A percentile compares a stretch with the other conserved stretches of the same genome.
Evolutionary conservation across 2,329 filamentous ascomycete genomes (phyloP).

Genomic region (Aureobasidium subglaciale): DNA sequence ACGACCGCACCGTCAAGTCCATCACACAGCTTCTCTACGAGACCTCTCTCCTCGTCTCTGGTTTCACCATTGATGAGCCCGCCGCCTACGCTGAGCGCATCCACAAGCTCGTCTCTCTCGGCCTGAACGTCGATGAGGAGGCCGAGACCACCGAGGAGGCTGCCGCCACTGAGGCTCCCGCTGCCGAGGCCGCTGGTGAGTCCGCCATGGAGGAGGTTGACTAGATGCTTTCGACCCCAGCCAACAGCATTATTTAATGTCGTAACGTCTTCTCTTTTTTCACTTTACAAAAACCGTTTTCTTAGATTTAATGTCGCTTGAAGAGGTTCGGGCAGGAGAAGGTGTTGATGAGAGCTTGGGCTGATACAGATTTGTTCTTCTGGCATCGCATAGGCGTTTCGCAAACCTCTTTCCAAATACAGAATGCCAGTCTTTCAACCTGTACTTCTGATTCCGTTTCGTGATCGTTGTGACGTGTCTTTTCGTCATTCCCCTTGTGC

Average conservation of each 20-base stretch:
- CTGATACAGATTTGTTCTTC: slow-evolving; percentile 6
- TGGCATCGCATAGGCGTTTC: slow-evolving; percentile 12
- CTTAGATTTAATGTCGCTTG: slow-evolving; percentile 8
- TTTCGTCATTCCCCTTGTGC: too few relatives aligned
- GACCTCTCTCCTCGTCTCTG: slow-evolving; percentile 95
- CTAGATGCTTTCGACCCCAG: slow-evolving; percentile 46
- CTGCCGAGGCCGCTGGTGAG: slow-evolving; percentile 64
- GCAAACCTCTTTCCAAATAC: slow-evolving; percentile 5
- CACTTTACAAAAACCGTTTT: background rate
- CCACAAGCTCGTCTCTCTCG: slow-evolving; percentile 98
- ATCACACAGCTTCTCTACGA: slow-evolving; percentile 98
- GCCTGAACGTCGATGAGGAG: slow-evolving; percentile 94
- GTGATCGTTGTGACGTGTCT: too few relatives aligned
- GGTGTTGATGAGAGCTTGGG: slow-evolving; percentile 7
- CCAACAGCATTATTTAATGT: slow-evolving; percentile 10
- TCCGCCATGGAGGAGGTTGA: slow-evolving; percentile 99
- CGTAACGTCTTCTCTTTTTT: slow-evolving; percentile 16
- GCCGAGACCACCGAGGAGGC: slow-evolving; percentile 60
- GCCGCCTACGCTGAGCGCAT: slow-evolving; percentile 97
- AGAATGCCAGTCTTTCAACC: background rate
- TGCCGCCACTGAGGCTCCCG: slow-evolving; percentile 52
- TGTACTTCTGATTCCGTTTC: background rate
- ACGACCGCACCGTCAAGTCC: slow-evolving; percentile 97
- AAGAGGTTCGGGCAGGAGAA: background rate
- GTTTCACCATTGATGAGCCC: slow-evolving; percentile 99